These are phyloP conservation scores for Coemansia guatemalensis DNA, from an alignment of 192 early-diverging fungal species.

Conservation along the genomic window DNA sequence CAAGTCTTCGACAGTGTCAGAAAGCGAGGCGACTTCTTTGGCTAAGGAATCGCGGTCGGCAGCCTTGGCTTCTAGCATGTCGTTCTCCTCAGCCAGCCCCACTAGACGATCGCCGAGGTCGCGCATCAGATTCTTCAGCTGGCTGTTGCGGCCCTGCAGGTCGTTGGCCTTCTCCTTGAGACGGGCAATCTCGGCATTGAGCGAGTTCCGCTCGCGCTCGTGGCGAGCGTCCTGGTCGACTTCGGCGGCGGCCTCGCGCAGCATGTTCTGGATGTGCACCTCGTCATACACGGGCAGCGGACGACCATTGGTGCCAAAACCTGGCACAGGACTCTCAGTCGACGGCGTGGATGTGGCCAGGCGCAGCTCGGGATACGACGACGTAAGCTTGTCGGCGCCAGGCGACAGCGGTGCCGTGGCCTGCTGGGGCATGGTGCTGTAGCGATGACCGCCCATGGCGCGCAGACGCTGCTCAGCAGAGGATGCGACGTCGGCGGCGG, in stretches of 20 bases:
- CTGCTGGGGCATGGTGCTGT: conserved; percentile 24
- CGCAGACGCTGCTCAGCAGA: conserved; percentile 34
- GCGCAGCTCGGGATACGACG: conserved; percentile 45
- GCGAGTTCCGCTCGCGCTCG: conserved; percentile 18
- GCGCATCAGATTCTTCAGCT: conserved; percentile 40
- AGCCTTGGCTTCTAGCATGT: conserved; percentile 33
- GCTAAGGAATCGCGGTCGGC: conserved; percentile 30
- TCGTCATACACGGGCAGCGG: conserved; percentile 26
- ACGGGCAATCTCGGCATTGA: conserved; percentile 11
- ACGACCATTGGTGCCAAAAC: conserved; percentile 5
- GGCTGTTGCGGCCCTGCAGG: conserved; percentile 46
- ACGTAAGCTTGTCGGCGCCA: conserved; percentile 32
- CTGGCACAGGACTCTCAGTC: neutral
- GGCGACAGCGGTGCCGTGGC: neutral
- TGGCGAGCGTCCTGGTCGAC: conserved; percentile 14
- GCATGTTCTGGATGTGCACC: conserved; percentile 33
- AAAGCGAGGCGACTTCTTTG: conserved; percentile 13
- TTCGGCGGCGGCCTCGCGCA: conserved; percentile 32
- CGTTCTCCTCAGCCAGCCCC: conserved; percentile 42
- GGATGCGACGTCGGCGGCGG: neutral
- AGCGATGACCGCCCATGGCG: conserved; percentile 34
- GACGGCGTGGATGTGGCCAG: conserved; percentile 19
- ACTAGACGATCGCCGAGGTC: conserved; percentile 48
- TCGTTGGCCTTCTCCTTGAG: conserved; percentile 33
- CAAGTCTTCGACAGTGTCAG: conserved; percentile 7